Percentiles rank a stretch among this genome's conserved stretches.
Evolutionary conservation across 1,284 basidiomycete genomes (phyloP).

Genomic region (Xerocomus nothofagi): DNA sequence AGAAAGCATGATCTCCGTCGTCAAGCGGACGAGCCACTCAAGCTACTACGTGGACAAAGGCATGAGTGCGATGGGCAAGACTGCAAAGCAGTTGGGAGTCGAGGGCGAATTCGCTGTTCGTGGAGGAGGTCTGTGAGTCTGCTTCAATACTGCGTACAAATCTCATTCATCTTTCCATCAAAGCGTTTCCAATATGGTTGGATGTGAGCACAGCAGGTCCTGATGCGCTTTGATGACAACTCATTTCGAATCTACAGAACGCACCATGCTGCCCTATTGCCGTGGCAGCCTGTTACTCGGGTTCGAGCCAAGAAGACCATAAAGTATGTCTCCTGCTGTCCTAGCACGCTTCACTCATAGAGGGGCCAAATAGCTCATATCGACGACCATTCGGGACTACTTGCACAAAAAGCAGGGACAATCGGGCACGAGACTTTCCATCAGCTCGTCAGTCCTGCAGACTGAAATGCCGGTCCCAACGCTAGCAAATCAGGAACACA

Average conservation of each 20-base stretch:
- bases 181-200: conserved; percentile 84
- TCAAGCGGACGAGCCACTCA: conserved; percentile 77
- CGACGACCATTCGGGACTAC: conserved; percentile 67
- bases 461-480: conserved; percentile 36
- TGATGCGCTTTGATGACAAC: not conserved
- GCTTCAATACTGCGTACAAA: not conserved
- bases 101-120: conserved; percentile 61
- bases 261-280: conserved; percentile 80
- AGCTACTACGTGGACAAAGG: conserved; percentile 82
- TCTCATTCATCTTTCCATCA: conserved; percentile 12
- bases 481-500: conserved; percentile 32
- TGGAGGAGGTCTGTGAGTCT: conserved; percentile 64
- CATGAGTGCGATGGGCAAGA: conserved; percentile 78
- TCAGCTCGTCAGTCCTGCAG: conserved; percentile 29
- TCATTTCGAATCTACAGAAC: conserved; percentile 47
- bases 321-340: conserved; percentile 45
- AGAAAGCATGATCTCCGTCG: conserved; percentile 77
- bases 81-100: conserved; percentile 65
- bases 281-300: conserved; percentile 78
- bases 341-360: conserved; percentile 1
- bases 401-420: conserved; percentile 57
- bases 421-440: conserved; percentile 24
- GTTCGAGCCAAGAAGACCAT: conserved; percentile 77
- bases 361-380: conserved; percentile 52
- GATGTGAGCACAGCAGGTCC: conserved; percentile 47